Base-by-base conservation (phyloP, 371 early-diverging fungal species). In the Rhizopus microsporus region DNA sequence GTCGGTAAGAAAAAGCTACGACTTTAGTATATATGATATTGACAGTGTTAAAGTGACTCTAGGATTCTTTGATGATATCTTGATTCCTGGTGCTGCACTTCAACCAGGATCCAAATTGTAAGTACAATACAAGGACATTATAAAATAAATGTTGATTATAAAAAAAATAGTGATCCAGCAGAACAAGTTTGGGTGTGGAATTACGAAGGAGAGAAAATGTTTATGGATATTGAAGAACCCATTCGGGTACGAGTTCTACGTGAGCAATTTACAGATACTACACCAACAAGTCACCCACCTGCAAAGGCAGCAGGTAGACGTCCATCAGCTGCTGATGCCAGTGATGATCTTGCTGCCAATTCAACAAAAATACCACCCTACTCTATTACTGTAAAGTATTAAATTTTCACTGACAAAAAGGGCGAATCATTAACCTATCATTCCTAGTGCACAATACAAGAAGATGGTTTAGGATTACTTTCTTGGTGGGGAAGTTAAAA, bases 41-140 rank as follows among this genome's bases (percentile, higher is more conserved):
- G 23, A 23, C 23, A 23, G 23, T 23, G 5, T 53, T 34, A 35
- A 54, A 87, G 93, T 94, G 4, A 83, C 94, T 0, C 68, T 96
- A 70, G 90, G 88, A 10, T 97, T 96, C 61, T 96, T 97, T 69
- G 93, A 93, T 69, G 97, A 97, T 71, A 93, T 97, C 13, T 66
- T 75, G 47, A 89, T 97, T 38, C 93, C 95, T 1, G 77, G 83
- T 7, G 69, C 69, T 32, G 75, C 82, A 42, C 75, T 91, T 60
- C 90, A 88, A 44, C 57, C 65, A 1, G 83, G 81, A 42, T 78
- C 85, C 10, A 83, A 81, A 47, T 93, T 88, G 84, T 82, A 78
- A 70, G 62, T 10, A 48, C 16, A 33, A 4, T 51, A 7, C 31
- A 42, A 46, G 7, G 7, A 2, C 0, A 0, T 1, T 23, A 1